Percentiles rank a stretch among this genome's conserved stretches.
Evolutionary conservation across 2,329 filamentous ascomycete genomes (phyloP).

Genomic region (Aureobasidium sp.): DNA sequence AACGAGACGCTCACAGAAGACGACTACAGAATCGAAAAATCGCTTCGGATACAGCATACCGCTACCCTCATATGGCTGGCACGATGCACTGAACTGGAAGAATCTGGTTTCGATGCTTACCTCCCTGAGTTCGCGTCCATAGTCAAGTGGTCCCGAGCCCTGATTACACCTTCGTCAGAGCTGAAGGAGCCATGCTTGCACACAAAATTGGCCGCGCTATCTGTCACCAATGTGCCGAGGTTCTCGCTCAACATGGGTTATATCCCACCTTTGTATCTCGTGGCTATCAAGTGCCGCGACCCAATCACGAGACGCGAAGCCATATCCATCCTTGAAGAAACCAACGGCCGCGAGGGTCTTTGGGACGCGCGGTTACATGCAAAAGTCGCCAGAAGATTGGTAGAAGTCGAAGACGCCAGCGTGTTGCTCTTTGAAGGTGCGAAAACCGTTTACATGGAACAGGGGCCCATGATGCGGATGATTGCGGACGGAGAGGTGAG

Average conservation of each 20-base stretch:
- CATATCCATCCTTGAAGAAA: slow-evolving; percentile 16
- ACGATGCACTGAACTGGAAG: slow-evolving; percentile 13
- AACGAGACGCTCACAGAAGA: background rate
- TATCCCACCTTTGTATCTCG: slow-evolving; percentile 19
- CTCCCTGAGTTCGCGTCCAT: slow-evolving; percentile 16
- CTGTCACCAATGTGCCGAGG: background rate
- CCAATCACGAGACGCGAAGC: slow-evolving; percentile 17
- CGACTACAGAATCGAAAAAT: background rate
- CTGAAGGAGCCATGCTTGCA: background rate
- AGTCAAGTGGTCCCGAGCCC: slow-evolving; percentile 8
- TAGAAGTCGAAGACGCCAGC: slow-evolving; percentile 20
- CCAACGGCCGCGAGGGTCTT: slow-evolving; percentile 17
- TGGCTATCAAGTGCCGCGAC: slow-evolving; percentile 20
- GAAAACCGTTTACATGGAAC: background rate
- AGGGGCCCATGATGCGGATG: background rate
- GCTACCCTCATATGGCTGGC: slow-evolving; percentile 16
- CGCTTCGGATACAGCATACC: slow-evolving; percentile 16
- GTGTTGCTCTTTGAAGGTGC: background rate
- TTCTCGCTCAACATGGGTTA: slow-evolving; percentile 22
- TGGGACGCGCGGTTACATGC: slow-evolving; percentile 17
- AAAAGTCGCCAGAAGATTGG: slow-evolving; percentile 23
- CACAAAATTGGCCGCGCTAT: slow-evolving; percentile 8
- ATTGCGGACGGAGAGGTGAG: background rate
- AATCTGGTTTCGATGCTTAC: slow-evolving; percentile 15
- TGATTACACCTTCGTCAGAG: background rate